Evolutionary conservation across 306 rosid species (phyloP).

Genomic region (Dicorynia guianensis): DNA sequence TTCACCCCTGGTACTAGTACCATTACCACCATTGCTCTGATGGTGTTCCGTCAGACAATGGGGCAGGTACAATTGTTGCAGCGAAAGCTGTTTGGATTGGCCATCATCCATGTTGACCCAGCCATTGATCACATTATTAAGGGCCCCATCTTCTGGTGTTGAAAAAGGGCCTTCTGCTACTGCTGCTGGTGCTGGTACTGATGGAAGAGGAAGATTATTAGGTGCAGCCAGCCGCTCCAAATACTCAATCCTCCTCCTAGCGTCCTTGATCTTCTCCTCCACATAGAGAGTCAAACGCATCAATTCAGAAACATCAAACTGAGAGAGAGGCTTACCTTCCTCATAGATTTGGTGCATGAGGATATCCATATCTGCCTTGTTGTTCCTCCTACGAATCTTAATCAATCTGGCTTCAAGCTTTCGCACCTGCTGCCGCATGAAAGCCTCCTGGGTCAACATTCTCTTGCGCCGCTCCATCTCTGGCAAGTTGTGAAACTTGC

Average conservation of each 20-base stretch:
- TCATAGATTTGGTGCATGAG: constrained; percentile 37
- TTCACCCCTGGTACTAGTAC: no score
- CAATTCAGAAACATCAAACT: constrained; percentile 28
- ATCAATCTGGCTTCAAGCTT: constrained; percentile 38
- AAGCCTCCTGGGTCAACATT: constrained; percentile 48
- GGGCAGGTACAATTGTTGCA: no score
- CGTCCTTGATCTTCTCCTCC: constrained; percentile 28
- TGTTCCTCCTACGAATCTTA: constrained; percentile 36
- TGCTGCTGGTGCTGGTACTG: no score
- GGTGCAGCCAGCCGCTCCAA: not conserved
- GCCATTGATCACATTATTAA: no score
- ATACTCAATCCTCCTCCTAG: constrained; percentile 6
- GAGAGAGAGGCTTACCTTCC: constrained; percentile 32
- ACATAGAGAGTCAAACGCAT: constrained; percentile 16
- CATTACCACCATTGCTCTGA: no score
- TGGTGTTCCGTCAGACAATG: no score
- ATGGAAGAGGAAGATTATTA: no score
- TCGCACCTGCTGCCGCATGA: constrained; percentile 34
- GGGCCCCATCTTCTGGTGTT: no score
- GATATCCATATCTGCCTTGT: constrained; percentile 28
- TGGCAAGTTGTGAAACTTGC: no score
- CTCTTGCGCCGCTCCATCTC: not conserved
- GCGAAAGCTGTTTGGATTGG: no score
- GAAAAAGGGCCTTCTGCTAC: no score
- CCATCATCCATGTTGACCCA: no score